Conservation (phyloP, 2,329 filamentous ascomycete species). For the Colletotrichum sp. region DNA sequence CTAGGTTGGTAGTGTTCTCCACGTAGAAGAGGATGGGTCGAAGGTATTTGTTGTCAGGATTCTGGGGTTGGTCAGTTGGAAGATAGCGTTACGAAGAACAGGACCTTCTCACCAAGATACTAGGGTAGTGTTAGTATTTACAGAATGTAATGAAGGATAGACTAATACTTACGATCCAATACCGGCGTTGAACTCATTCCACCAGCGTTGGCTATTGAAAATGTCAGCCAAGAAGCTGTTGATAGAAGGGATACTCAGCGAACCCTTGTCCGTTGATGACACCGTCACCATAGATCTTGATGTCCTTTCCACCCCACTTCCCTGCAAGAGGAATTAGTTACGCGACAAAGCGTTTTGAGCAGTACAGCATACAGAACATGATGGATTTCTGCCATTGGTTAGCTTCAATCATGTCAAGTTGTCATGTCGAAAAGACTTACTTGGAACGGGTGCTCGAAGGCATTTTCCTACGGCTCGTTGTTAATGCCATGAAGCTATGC, state of each 20-base stretch:
- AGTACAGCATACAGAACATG: constrained; percentile 45
- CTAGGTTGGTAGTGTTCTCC: constrained; percentile 64
- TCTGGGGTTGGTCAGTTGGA: constrained; percentile 28
- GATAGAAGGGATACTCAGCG: not conserved
- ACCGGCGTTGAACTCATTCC: constrained; percentile 43
- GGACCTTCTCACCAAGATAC: not conserved
- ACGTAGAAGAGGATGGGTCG: constrained; percentile 67
- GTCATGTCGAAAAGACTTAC: not conserved
- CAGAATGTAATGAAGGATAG: accelerated
- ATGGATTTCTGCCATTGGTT: constrained; percentile 47
- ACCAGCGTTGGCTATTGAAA: constrained; percentile 39
- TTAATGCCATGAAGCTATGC: not conserved
- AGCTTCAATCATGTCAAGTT: not conserved
- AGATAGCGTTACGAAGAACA: not conserved
- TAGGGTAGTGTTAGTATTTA: not conserved
- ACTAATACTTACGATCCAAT: constrained; percentile 20
- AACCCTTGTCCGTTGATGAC: constrained; percentile 60
- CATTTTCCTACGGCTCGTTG: constrained; percentile 31
- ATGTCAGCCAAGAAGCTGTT: not conserved
- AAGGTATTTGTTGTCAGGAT: constrained; percentile 60
- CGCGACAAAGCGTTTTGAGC: too few relatives aligned
- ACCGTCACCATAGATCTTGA: constrained; percentile 64
- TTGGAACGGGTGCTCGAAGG: constrained; percentile 46
- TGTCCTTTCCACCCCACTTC: constrained; percentile 67
- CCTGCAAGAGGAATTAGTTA: constrained; percentile 33